Evolutionary conservation across 2,329 filamentous ascomycete species (phyloP).

Genomic region (Fusarium transvaalense): DNA sequence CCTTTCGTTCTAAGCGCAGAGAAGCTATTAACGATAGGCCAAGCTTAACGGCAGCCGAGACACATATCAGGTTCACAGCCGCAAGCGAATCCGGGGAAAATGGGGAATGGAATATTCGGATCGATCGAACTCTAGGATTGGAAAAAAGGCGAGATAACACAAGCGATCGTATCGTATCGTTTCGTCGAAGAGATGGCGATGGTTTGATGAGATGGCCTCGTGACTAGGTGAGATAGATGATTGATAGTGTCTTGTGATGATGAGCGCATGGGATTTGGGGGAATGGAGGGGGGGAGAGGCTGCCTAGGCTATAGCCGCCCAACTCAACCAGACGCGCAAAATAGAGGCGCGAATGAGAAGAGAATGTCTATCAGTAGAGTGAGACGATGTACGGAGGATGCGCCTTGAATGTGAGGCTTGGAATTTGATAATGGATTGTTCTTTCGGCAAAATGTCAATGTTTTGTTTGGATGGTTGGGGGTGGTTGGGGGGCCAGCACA

Average conservation of each 20-base stretch:
- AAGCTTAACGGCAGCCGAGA: conserved; percentile 47
- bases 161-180: not conserved
- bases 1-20: conserved; percentile 23
- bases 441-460: conserved; percentile 19
- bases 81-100: conserved; percentile 37
- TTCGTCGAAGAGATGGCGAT: conserved; percentile 13
- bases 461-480: conserved; percentile 14
- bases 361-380: conserved; percentile 3
- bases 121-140: conserved; percentile 16
- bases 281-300: conserved; percentile 9
- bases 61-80: conserved; percentile 42
- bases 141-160: not conserved
- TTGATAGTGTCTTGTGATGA: conserved; percentile 41
- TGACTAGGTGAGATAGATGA: conserved; percentile 34
- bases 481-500: conserved; percentile 42
- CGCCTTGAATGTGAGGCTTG: conserved; percentile 36
- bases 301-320: conserved; percentile 31
- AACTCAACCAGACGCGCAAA: conserved; percentile 33
- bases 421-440: conserved; percentile 23
- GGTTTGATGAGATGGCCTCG: conserved; percentile 21
- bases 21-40: conserved; percentile 19
- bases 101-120: conserved; percentile 14
- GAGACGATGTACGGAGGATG: conserved; percentile 2
- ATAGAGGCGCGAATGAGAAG: not conserved
- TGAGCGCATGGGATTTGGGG: conserved; percentile 18